Percentiles rank a stretch among this genome's conserved stretches.
These are phyloP conservation scores for Blumeriella jaapii DNA, from an alignment of 2,329 filamentous ascomycete genomes.

Conservation along the genomic window DNA sequence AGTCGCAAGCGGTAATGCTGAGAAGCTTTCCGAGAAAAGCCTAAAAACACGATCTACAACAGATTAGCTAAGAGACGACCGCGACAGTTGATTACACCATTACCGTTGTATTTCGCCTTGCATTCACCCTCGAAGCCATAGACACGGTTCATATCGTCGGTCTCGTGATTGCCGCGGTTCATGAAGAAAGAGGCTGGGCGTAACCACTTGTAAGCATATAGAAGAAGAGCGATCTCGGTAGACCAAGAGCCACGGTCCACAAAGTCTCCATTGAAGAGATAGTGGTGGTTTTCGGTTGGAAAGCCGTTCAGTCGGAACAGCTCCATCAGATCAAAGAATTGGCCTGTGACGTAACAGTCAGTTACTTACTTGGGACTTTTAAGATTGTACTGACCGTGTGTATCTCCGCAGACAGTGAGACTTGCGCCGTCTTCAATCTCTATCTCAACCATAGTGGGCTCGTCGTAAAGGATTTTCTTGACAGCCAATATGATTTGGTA, in stretches of 20 bases:
- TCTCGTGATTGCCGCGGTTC: constrained; percentile 97
- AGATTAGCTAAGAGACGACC: background rate
- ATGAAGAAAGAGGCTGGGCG: constrained; percentile 81
- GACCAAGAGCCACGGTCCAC: constrained; percentile 98
- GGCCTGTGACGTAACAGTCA: constrained; percentile 47
- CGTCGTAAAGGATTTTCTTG: constrained; percentile 79
- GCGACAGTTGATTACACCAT: constrained; percentile 33
- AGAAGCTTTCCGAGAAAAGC: constrained; percentile 96
- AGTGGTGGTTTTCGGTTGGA: constrained; percentile 77
- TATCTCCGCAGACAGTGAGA: constrained; percentile 93
- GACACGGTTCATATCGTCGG: constrained; percentile 97
- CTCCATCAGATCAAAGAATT: constrained; percentile 96
- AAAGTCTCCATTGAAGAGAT: constrained; percentile 98
- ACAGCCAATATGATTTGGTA: constrained; percentile 91
- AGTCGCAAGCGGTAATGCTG: constrained; percentile 81
- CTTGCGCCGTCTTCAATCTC: constrained; percentile 65
- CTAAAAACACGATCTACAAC: constrained; percentile 61
- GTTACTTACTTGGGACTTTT: background rate
- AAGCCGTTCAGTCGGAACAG: constrained; percentile 86
- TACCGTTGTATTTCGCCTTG: constrained; percentile 87
- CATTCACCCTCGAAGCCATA: constrained; percentile 99
- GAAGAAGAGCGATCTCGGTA: constrained; percentile 82
- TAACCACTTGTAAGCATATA: constrained; percentile 97
- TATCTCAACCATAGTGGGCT: constrained; percentile 95
- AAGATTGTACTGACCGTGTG: constrained; percentile 55